Evolutionary conservation across 768 basidiomycete species (phyloP), one percentile per base, ranked within the genome.

Genomic region (Pleurotus giganteus): DNA sequence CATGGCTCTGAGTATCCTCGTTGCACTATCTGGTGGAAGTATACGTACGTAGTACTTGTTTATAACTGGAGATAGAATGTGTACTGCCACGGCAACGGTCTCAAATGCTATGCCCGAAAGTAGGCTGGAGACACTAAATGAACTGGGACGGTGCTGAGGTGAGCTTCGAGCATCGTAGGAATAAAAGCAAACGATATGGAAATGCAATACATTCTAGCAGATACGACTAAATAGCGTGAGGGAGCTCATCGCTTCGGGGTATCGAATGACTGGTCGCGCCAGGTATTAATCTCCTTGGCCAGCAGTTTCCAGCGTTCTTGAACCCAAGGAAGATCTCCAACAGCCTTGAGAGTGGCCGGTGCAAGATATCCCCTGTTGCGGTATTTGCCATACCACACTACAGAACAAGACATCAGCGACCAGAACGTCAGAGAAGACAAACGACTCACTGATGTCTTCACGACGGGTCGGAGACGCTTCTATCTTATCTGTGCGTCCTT

Each of bases 381-480:
- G 74, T 83, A 78, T 54, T 80, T 77, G 19, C 86, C 82, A 63
- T 93, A 93, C 88, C 91, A 93, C 24, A 84, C 91, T 93, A 58
- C 9, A 17, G 12, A 28, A 56, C 36, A 43, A 42, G 26, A 36
- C 43, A 39, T 50, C 39, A 58, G 57, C 45, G 43, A 26, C 37
- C 36, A 44, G 43, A 23, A 26, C 39, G 47, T 32, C 37, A 17
- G 19, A 53, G 46, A 46, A 13, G 49, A 50, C 31, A 36, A 27
- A 46, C 7, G 19, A 77, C 89, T 68, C 64, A 94, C 91, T 66
- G 53, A 94, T 94, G 66, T 94, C 91, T 58, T 84, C 79, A 53
- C 91, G 86, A 56, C 89, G 85, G n/a, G 88, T 91, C 0, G 94
- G 94, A 8, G 86, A 85, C 8, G 94, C 94, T 51, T 81, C 74